Conservation (phyloP, 140 eudicot genomes). For the Erigeron philadelphicus region DNA sequence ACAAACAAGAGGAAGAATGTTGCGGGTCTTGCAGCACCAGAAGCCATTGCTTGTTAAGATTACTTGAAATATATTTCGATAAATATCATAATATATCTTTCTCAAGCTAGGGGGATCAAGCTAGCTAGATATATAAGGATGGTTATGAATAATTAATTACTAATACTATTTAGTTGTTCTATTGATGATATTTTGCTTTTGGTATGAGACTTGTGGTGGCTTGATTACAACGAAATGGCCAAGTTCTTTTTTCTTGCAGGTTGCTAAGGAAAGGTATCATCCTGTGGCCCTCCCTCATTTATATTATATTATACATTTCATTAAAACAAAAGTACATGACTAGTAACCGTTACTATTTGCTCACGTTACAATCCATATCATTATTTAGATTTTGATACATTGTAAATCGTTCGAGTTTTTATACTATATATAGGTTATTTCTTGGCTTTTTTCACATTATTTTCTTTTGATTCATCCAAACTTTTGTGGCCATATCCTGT, state of each 20-base stretch:
- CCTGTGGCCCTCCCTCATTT: constrained; percentile 11
- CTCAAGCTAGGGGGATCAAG: neutral
- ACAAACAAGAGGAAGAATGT: constrained; percentile 47
- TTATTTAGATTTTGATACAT: too few species aligned
- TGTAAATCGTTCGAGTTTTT: too few species aligned
- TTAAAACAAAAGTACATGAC: too few species aligned
- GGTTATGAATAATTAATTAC: neutral
- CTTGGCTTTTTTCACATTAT: too few species aligned
- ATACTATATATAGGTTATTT: too few species aligned
- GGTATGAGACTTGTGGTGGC: constrained; percentile 20
- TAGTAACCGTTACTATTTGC: too few species aligned
- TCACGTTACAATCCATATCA: too few species aligned
- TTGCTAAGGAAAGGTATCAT: constrained; percentile 44
- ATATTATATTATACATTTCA: too few species aligned
- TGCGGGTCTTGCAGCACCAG: constrained; percentile 65
- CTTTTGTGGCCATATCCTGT: too few species aligned
- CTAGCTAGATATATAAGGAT: constrained; percentile 8
- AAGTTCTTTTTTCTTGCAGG: constrained; percentile 45
- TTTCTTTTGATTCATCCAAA: too few species aligned
- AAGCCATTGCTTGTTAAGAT: constrained; percentile 47
- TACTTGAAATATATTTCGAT: neutral
- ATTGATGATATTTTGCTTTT: constrained; percentile 19
- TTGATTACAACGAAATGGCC: constrained; percentile 33
- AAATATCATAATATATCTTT: constrained; percentile 2
- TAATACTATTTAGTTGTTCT: neutral